Evolutionary conservation across 345 rosid species (phyloP).

Genomic region (Firmiana major): DNA sequence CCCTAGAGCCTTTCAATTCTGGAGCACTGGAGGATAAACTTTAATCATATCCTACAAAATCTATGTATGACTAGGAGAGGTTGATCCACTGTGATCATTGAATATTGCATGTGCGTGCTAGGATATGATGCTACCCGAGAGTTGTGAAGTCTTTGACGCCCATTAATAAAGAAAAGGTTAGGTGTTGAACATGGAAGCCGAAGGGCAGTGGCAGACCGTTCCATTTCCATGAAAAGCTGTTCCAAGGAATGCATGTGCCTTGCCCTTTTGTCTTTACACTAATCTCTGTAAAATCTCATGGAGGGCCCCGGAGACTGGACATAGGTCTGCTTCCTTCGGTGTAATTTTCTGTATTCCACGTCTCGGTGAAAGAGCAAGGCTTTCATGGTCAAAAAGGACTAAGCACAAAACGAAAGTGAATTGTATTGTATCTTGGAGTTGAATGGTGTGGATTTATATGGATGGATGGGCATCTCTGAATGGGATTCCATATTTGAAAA

Average conservation of each 20-base stretch:
- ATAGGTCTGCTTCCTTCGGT: neutral
- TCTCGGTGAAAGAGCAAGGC: conserved; percentile 17
- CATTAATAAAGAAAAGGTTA: conserved; percentile 4
- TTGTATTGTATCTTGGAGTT: neutral
- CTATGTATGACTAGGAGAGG: neutral
- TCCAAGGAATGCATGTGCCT: conserved; percentile 32
- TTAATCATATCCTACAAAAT: neutral
- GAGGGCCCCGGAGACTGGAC: conserved; percentile 8
- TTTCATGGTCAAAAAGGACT: conserved; percentile 18
- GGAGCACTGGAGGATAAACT: neutral
- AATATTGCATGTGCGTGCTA: conserved; percentile 8
- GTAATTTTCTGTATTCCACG: neutral
- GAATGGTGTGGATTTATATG: neutral
- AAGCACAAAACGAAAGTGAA: neutral
- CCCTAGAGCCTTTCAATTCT: neutral
- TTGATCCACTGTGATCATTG: neutral
- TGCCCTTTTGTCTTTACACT: neutral
- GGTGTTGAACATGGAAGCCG: neutral
- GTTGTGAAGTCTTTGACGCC: neutral
- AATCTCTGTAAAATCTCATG: conserved; percentile 7
- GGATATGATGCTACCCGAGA: neutral
- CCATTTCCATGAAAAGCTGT: conserved; percentile 33
- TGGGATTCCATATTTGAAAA: conserved; percentile 15
- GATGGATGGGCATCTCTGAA: neutral
- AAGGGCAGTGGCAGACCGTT: neutral